Conservation (phyloP, 202 grass and related monocot species). For the Cymbopogon flexuosus region DNA sequence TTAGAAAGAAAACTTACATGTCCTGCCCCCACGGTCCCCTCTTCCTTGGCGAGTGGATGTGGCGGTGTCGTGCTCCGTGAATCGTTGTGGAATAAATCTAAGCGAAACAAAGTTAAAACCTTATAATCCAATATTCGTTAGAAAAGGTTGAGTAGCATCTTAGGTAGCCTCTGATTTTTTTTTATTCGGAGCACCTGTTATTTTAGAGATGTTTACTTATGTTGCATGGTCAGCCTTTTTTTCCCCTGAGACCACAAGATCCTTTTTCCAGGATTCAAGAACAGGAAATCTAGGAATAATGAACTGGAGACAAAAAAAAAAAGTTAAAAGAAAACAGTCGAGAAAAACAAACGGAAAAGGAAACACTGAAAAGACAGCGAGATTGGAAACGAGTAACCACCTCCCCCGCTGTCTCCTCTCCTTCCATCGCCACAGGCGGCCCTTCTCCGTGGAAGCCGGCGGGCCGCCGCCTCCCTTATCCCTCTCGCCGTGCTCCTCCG, state of each 20-base stretch:
- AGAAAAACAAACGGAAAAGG: background rate
- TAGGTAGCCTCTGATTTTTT: no score
- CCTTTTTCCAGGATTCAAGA: background rate
- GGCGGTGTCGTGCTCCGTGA: no score
- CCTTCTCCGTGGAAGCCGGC: slow-evolving; percentile 29
- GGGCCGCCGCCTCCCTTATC: slow-evolving; percentile 4
- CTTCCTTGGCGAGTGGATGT: no score
- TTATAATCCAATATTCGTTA: no score
- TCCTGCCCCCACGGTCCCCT: background rate
- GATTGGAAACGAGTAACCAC: slow-evolving; percentile 40
- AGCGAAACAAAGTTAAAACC: no score
- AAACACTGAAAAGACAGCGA: slow-evolving; percentile 15
- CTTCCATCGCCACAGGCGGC: slow-evolving; percentile 1
- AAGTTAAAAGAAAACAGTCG: slow-evolving; percentile 6
- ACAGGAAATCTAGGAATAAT: background rate
- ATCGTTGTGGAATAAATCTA: no score
- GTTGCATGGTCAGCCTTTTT: no score
- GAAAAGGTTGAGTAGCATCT: no score
- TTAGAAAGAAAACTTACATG: background rate
- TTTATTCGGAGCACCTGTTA: background rate
- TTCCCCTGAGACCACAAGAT: no score
- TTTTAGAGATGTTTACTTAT: background rate
- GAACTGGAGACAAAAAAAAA: background rate
- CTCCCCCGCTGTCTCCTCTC: slow-evolving; percentile 27
- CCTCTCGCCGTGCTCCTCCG: background rate